These are phyloP conservation scores for Juncus inflexus DNA, from an alignment of 176 grass and related monocot species.

Conservation along the genomic window DNA sequence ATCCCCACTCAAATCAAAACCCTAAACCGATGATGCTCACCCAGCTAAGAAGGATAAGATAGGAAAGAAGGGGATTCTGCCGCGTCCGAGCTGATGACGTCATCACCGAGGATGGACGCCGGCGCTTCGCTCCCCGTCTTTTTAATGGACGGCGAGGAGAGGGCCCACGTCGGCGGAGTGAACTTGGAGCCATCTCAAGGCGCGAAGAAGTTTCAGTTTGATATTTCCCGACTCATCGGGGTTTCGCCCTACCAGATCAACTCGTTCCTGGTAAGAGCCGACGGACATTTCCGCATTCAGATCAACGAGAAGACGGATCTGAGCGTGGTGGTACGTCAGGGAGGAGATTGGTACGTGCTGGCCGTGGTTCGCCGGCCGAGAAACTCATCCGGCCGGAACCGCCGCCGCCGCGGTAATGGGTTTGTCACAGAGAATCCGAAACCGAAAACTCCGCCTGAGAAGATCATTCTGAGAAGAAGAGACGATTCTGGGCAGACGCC, in stretches of 20 bases:
- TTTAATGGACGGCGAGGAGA: conserved; percentile 56
- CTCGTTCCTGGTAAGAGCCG: conserved; percentile 36
- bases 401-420: neutral
- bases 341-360: conserved; percentile 52
- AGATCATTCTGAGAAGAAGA: conserved; percentile 21
- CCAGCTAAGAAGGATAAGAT: neutral
- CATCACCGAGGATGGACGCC: neutral
- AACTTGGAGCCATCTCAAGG: conserved; percentile 38
- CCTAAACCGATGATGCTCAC: too few species aligned
- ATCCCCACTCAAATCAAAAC: neutral
- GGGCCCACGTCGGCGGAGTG: conserved; percentile 54
- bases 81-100: conserved; percentile 33
- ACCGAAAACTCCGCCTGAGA: neutral
- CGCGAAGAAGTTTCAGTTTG: conserved; percentile 42
- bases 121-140: conserved; percentile 39
- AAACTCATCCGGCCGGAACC: conserved; percentile 19
- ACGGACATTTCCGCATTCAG: conserved; percentile 31
- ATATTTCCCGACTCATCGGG: conserved; percentile 48
- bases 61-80: neutral
- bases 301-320: conserved; percentile 61
- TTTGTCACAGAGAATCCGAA: neutral
- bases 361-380: conserved; percentile 42
- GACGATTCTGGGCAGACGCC: neutral
- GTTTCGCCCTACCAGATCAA: conserved; percentile 59
- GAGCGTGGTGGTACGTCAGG: conserved; percentile 47